These are phyloP conservation scores for Pseudonitzschia pungens DNA, from an alignment of 108 stramenopile genomes.

Conservation along the genomic window DNA sequence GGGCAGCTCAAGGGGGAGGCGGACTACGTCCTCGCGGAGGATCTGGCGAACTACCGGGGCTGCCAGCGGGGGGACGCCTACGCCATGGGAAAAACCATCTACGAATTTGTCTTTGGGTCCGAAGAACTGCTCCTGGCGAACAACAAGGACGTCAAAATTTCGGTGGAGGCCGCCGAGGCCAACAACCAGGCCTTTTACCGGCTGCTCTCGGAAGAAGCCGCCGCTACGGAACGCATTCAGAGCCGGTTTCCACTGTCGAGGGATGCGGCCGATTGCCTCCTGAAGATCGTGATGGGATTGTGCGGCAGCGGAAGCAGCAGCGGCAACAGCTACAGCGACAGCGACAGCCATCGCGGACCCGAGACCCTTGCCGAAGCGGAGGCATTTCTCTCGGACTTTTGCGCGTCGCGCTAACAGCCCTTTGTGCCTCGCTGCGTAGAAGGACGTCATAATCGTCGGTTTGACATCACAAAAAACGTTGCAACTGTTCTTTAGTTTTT, in stretches of 20 bases:
- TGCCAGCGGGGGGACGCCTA: slow-evolving; percentile 31
- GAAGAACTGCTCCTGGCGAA: neutral
- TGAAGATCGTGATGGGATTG: neutral
- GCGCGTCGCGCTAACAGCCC: neutral
- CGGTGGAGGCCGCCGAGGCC: neutral
- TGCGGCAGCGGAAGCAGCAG: neutral
- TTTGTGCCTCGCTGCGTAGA: too few relatives aligned
- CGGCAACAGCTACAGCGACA: neutral
- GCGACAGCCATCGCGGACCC: neutral
- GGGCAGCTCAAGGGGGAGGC: slow-evolving; percentile 23
- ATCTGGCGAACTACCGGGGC: slow-evolving; percentile 21
- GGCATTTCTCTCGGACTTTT: neutral
- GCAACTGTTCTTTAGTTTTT: too few relatives aligned
- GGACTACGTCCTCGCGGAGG: slow-evolving; percentile 17
- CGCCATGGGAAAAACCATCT: slow-evolving; percentile 33
- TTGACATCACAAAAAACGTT: too few relatives aligned
- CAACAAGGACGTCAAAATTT: neutral
- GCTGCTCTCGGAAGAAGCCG: too few relatives aligned
- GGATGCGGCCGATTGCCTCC: neutral
- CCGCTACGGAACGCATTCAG: neutral
- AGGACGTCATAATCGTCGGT: too few relatives aligned
- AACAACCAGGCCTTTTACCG: neutral
- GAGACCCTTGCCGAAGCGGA: neutral
- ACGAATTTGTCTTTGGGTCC: slow-evolving; percentile 32
- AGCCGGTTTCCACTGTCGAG: slow-evolving; percentile 4